A percentile compares a stretch with the other conserved stretches of the same genome.
These are phyloP conservation scores for Panicum miliaceum DNA, from an alignment of 176 grass and related monocot species.

Conservation along the genomic window DNA sequence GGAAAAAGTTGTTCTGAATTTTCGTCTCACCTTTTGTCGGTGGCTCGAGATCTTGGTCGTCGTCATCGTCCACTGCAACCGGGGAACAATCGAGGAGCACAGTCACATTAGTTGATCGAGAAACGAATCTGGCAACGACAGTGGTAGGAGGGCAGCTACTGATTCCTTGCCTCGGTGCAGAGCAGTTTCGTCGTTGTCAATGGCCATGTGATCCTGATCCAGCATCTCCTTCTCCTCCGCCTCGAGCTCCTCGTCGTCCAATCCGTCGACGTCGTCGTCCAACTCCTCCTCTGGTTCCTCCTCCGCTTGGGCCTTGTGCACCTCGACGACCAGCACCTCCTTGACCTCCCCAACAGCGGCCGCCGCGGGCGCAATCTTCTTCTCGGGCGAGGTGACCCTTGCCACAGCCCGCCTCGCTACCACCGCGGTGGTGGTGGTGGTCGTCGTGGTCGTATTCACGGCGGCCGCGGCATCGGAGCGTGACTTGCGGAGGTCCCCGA, in stretches of 20 bases:
- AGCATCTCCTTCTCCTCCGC: conserved; percentile 54
- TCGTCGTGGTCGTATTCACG: background rate
- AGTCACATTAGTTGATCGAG: conserved; percentile 4
- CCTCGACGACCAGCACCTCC: conserved; percentile 69
- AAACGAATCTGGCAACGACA: conserved; percentile 5
- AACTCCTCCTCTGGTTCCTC: conserved; percentile 43
- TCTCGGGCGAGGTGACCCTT: conserved; percentile 48
- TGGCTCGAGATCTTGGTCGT: conserved; percentile 47
- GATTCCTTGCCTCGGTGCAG: conserved; percentile 51
- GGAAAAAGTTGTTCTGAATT: background rate
- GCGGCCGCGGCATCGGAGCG: conserved; percentile 46
- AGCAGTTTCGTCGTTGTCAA: conserved; percentile 34
- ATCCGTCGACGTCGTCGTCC: conserved; percentile 41
- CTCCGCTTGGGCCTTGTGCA: conserved; percentile 41
- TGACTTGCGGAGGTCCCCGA: conserved; percentile 65
- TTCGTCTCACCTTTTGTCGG: conserved; percentile 42
- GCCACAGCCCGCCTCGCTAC: conserved; percentile 26
- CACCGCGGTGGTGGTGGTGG: background rate
- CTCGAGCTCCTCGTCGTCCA: conserved; percentile 49
- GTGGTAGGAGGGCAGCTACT: background rate
- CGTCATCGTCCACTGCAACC: conserved; percentile 30
- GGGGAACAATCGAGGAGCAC: conserved; percentile 19
- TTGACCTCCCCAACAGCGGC: conserved; percentile 39
- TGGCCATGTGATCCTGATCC: conserved; percentile 53
- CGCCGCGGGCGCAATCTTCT: conserved; percentile 36